phyloP scores from a whole-genome alignment of 176 grass and related monocot species.

The Lolium multiflorum region DNA sequence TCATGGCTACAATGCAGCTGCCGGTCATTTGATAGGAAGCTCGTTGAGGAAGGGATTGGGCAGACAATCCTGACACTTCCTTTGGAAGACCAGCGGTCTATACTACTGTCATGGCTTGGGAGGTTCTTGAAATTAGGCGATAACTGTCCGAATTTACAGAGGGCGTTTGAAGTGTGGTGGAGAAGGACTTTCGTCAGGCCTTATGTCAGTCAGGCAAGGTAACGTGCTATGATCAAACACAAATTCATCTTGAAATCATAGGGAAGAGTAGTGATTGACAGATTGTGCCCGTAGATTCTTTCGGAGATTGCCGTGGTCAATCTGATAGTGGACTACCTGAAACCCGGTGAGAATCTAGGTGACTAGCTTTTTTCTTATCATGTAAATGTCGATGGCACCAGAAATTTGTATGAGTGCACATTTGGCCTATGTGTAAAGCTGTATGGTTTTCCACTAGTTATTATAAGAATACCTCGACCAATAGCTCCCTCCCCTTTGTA shows the following conservation, averaged over 20 bases:
- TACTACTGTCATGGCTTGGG: conserved; percentile 76
- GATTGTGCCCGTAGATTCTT: conserved; percentile 39
- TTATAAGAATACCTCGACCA: conserved; percentile 27
- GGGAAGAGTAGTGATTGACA: conserved; percentile 34
- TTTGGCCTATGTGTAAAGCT: conserved; percentile 38
- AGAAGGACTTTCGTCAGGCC: conserved; percentile 91
- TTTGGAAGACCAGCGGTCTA: conserved; percentile 71
- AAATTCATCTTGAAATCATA: conserved; percentile 38
- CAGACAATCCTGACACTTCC: conserved; percentile 87
- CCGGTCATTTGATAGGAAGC: conserved; percentile 79
- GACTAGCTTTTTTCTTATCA: not conserved
- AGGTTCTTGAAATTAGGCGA: conserved; percentile 74
- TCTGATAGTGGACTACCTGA: conserved; percentile 34
- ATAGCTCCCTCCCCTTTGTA: not conserved
- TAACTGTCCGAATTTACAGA: conserved; percentile 82
- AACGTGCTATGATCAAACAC: conserved; percentile 25
- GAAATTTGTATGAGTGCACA: conserved; percentile 24
- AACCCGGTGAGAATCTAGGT: conserved; percentile 16
- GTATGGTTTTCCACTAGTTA: conserved; percentile 33
- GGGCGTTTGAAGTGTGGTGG: conserved; percentile 98
- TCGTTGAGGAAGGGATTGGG: conserved; percentile 83
- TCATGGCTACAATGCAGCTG: conserved; percentile 72
- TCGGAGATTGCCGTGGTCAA: conserved; percentile 32
- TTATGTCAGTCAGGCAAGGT: conserved; percentile 54
- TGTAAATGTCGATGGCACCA: conserved; percentile 34